phyloP scores from a whole-genome alignment of 106 monocot species.

The Dendrobium officinale region DNA sequence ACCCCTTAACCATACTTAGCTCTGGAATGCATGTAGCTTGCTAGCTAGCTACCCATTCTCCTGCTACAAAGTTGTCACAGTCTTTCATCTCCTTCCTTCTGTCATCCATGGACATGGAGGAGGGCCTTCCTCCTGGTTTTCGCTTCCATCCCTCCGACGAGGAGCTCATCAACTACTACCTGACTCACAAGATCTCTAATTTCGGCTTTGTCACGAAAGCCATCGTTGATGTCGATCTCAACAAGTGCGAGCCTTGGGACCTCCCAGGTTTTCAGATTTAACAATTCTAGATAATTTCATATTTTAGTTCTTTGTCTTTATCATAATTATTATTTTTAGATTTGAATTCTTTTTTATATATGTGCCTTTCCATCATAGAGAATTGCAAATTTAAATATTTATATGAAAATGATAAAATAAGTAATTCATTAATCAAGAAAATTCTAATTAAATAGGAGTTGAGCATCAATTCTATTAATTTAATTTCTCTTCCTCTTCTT shows the following conservation, averaged over 20 bases:
- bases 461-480: neutral
- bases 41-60: neutral
- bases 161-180: slow-evolving; percentile 75
- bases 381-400: too few species aligned
- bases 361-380: too few species aligned
- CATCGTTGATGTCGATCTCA: slow-evolving; percentile 66
- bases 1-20: neutral
- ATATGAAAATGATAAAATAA: too few species aligned
- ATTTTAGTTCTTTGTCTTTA: neutral
- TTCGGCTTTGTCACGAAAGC: slow-evolving; percentile 39
- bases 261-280: slow-evolving; percentile 40
- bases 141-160: slow-evolving; percentile 75
- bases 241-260: slow-evolving; percentile 84
- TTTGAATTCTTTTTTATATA: too few species aligned
- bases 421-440: too few species aligned
- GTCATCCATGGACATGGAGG: slow-evolving; percentile 23
- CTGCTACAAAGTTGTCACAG: neutral
- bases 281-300: neutral
- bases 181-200: slow-evolving; percentile 48
- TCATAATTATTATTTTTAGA: too few species aligned
- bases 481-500: neutral
- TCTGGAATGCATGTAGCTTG: neutral
- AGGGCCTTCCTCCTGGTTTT: slow-evolving; percentile 62
- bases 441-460: too few species aligned
- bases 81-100: neutral